Evolutionary conservation across 1,139 yeast genomes (phyloP).

Genomic region (Kazachstania sp.): DNA sequence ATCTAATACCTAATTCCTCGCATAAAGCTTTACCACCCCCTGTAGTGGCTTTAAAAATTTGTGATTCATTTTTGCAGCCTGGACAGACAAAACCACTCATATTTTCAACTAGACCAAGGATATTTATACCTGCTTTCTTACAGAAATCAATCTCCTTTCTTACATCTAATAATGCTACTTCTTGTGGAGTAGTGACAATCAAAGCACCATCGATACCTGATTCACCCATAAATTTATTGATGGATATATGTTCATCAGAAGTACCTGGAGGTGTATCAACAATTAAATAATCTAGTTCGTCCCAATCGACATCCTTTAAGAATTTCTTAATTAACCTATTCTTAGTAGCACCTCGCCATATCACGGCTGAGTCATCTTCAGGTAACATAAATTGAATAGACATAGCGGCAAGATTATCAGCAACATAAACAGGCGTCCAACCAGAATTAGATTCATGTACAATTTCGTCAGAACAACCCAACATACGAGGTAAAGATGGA

Average conservation of each 20-base stretch:
- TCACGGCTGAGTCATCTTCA: constrained; percentile 84
- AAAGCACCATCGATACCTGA: constrained; percentile 94
- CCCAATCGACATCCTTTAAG: constrained; percentile 92
- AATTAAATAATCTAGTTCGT: constrained; percentile 66
- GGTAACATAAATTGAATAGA: constrained; percentile 95
- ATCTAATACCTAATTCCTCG: constrained; percentile 64
- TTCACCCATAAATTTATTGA: constrained; percentile 79
- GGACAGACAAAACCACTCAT: constrained; percentile 99
- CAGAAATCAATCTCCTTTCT: constrained; percentile 95
- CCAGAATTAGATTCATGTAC: constrained; percentile 88
- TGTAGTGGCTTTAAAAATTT: constrained; percentile 88
- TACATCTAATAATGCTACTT: constrained; percentile 89
- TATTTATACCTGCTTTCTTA: constrained; percentile 74
- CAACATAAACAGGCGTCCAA: constrained; percentile 94
- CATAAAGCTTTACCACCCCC: constrained; percentile 91
- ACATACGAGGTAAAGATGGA: constrained; percentile 90
- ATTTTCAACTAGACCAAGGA: constrained; percentile 88
- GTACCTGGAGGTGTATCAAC: constrained; percentile 99
- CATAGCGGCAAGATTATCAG: constrained; percentile 92
- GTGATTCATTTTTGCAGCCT: constrained; percentile 79
- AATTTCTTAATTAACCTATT: constrained; percentile 90
- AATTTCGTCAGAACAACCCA: constrained; percentile 82
- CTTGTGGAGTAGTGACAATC: constrained; percentile 95
- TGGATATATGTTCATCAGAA: constrained; percentile 90
- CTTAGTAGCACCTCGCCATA: constrained; percentile 96